Conservation (phyloP, 2,329 filamentous ascomycete genomes). For the Penicillium sp. region DNA sequence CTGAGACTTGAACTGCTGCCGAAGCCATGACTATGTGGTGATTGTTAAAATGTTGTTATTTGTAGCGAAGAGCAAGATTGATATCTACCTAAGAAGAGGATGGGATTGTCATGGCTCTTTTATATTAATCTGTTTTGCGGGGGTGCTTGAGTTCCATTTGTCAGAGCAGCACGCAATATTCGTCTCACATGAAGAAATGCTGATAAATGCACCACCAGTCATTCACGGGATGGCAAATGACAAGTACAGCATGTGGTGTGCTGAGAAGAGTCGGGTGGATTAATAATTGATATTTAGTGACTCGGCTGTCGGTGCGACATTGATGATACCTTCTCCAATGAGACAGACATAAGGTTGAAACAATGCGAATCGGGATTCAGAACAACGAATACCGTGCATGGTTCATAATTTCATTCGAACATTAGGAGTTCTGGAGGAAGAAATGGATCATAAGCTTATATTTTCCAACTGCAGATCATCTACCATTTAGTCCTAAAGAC, state of each 20-base stretch:
- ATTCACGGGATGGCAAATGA: slow-evolving; percentile 8
- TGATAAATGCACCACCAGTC: slow-evolving; percentile 32
- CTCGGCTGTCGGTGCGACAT: background rate
- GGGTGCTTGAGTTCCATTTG: slow-evolving; percentile 30
- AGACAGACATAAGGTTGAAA: too few species aligned
- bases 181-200: slow-evolving; percentile 26
- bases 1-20: slow-evolving; percentile 32
- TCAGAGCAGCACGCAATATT: slow-evolving; percentile 41
- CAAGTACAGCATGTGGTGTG: slow-evolving; percentile 10
- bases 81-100: background rate
- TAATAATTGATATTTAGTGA: background rate
- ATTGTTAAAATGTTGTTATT: background rate
- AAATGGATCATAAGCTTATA: too few species aligned
- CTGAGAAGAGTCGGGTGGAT: background rate
- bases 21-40: slow-evolving; percentile 38
- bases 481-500: too few species aligned
- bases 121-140: slow-evolving; percentile 19
- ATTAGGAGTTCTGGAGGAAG: too few species aligned
- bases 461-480: too few species aligned
- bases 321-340: background rate
- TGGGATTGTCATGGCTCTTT: slow-evolving; percentile 6
- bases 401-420: too few species aligned
- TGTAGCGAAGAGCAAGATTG: background rate
- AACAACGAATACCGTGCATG: too few species aligned
- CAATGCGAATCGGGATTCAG: too few species aligned